Evolutionary conservation across 768 basidiomycete species (phyloP).

Genomic region (Tephrocybe sp.): DNA sequence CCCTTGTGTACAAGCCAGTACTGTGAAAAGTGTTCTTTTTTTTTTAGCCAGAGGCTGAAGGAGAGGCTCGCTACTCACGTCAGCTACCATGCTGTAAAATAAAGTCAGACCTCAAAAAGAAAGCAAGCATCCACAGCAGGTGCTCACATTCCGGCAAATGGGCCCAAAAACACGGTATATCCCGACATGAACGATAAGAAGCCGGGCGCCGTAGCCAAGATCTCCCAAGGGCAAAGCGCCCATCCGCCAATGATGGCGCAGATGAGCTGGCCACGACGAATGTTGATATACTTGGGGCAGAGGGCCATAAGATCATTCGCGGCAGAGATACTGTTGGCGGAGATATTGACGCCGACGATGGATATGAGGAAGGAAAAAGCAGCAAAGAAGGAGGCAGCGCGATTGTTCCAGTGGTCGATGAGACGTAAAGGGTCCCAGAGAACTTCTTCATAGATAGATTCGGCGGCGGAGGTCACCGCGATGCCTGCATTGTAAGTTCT

Average conservation of each 20-base stretch:
- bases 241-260: slow-evolving; percentile 85
- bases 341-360: slow-evolving; percentile 72
- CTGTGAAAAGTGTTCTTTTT: slow-evolving; percentile 28
- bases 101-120: not conserved
- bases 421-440: slow-evolving; percentile 77
- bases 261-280: slow-evolving; percentile 74
- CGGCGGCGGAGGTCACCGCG: slow-evolving; percentile 76
- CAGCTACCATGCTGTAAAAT: slow-evolving; percentile 40
- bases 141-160: slow-evolving; percentile 80
- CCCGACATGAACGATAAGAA: slow-evolving; percentile 81
- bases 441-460: slow-evolving; percentile 63
- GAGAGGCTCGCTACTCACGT: slow-evolving; percentile 32
- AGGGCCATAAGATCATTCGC: slow-evolving; percentile 88
- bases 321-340: slow-evolving; percentile 71
- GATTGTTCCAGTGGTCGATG: slow-evolving; percentile 82
- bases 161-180: slow-evolving; percentile 85
- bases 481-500: no score
- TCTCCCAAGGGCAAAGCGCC: slow-evolving; percentile 87
- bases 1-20: slow-evolving; percentile 78
- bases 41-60: not conserved
- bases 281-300: slow-evolving; percentile 77
- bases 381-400: slow-evolving; percentile 84
- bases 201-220: slow-evolving; percentile 63
- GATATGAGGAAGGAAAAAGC: slow-evolving; percentile 73
- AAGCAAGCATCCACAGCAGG: slow-evolving; percentile 8